A percentile compares a stretch with the other conserved stretches of the same genome.
Evolutionary conservation across 768 basidiomycete species (phyloP).

Genomic region (Tubosaeta brunneosetosa): DNA sequence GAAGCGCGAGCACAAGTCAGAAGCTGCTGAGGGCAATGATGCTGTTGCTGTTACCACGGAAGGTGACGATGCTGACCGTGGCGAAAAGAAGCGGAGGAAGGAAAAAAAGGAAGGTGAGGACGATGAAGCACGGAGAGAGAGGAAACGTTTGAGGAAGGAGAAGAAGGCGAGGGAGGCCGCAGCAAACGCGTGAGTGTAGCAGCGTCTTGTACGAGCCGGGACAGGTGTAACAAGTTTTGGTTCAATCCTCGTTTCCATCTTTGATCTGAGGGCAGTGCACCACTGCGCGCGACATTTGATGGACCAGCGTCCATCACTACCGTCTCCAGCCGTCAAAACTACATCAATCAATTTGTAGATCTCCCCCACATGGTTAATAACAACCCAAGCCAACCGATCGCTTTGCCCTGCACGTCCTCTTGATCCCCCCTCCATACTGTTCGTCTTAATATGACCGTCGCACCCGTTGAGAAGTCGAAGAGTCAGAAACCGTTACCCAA

Average conservation of each 20-base stretch:
- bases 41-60: constrained; percentile 36
- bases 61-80: constrained; percentile 44
- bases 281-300: background rate
- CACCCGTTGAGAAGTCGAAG: constrained; percentile 33
- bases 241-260: constrained; percentile 6
- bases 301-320: constrained; percentile 2
- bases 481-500: constrained; percentile 62
- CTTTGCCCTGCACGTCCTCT: background rate
- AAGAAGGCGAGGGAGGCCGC: constrained; percentile 51
- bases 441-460: constrained; percentile 5
- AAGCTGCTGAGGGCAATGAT: constrained; percentile 40
- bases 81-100: constrained; percentile 55
- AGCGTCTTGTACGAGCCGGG: background rate
- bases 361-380: constrained; percentile 1
- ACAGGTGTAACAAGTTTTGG: background rate
- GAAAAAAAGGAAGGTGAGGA: constrained; percentile 42
- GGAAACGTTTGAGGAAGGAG: constrained; percentile 65
- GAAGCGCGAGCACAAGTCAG: constrained; percentile 82
- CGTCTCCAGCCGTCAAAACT: constrained; percentile 6
- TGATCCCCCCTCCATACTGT: background rate
- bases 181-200: constrained; percentile 17
- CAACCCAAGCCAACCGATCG: background rate
- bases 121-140: constrained; percentile 57
- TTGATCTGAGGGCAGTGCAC: constrained; percentile 12
- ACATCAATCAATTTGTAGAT: constrained; percentile 9